Evolutionary conservation across 352 stramenopile species (phyloP), one percentile per base, ranked within the genome.

Genomic region (Phytophthora fragariae): DNA sequence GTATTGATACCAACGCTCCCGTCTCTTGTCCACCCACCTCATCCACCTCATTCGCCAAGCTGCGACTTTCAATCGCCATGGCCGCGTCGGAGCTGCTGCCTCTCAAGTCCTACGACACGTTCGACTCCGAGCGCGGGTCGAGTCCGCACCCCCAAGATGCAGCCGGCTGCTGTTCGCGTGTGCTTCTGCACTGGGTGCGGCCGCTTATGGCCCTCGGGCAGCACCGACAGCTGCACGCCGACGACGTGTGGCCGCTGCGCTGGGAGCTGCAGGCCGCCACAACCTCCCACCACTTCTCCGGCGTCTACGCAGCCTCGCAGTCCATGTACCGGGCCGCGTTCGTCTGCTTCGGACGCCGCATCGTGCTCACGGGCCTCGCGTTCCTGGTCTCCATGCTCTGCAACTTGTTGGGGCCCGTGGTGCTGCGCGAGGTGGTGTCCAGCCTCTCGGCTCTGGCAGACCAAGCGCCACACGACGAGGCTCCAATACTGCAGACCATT

Each of bases 371-470:
- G 7, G 84, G 84, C 8, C 33, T 75, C n/a, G 79, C 66, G 12
- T 82, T 88, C 55, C 62, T 87, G 12, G 46, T 85, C 10, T 81
- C 77, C 37, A 89, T 84, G 75, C 63, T 89, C 37, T 85, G 74
- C 61, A 86, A 78, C 44, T 69, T 91, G n/a, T 24, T 90, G 14
- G 84, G 82, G 0, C 84, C 82, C 0, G 58, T 90, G 1, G 80
- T 87, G 57, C 70, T 91, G 1, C 59, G 75, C 3, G 37, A 82
- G 11, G 81, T 90, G 21, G 75, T 89, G 29, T 77, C 73, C 3
- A 72, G 57, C 37, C 67, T 90, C 12, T 82, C 73, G 1, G 29
- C 35, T 6, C 33, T 81, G 11, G 65, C 70, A 12, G 44, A 65
- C 27, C 57, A 70, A 37, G 50, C 54, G n/a, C 52, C n/a, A 41